Conservation (phyloP, 352 stramenopile species). For the Phytophthora litchii region DNA sequence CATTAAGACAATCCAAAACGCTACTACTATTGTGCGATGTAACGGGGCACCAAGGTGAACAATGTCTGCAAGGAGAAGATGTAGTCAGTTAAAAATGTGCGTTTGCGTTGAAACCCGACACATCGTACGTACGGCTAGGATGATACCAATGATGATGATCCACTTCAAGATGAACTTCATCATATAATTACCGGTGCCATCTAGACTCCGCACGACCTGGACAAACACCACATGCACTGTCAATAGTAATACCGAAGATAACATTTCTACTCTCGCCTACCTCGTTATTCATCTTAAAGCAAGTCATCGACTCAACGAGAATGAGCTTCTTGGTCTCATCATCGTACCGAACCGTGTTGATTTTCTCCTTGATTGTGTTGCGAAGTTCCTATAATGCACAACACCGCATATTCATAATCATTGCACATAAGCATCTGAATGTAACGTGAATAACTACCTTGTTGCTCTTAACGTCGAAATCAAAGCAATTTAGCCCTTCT, state of each 20-base stretch:
- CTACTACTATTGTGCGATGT: slow-evolving; percentile 2
- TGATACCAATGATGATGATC: slow-evolving; percentile 53
- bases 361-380: slow-evolving; percentile 60
- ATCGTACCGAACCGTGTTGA: slow-evolving; percentile 53
- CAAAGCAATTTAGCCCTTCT: slow-evolving; percentile 58
- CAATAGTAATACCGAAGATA: neutral
- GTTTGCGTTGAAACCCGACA: neutral
- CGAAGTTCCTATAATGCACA: slow-evolving; percentile 41
- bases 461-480: slow-evolving; percentile 56
- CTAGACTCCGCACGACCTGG: slow-evolving; percentile 71
- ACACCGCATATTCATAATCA: neutral
- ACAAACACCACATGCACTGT: neutral
- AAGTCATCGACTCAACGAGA: slow-evolving; percentile 54
- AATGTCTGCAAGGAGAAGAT: slow-evolving; percentile 3
- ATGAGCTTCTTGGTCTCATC: slow-evolving; percentile 54
- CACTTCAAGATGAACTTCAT: slow-evolving; percentile 67
- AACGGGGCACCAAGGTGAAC: slow-evolving; percentile 3
- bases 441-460: no score
- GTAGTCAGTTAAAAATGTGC: neutral
- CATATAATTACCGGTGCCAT: slow-evolving; percentile 52
- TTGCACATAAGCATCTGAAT: neutral
- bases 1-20: neutral
- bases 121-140: slow-evolving; percentile 49
- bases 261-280: slow-evolving; percentile 17
- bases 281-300: slow-evolving; percentile 78